Conservation (phyloP, 1,139 yeast species). For the Geotrichum candidum region DNA sequence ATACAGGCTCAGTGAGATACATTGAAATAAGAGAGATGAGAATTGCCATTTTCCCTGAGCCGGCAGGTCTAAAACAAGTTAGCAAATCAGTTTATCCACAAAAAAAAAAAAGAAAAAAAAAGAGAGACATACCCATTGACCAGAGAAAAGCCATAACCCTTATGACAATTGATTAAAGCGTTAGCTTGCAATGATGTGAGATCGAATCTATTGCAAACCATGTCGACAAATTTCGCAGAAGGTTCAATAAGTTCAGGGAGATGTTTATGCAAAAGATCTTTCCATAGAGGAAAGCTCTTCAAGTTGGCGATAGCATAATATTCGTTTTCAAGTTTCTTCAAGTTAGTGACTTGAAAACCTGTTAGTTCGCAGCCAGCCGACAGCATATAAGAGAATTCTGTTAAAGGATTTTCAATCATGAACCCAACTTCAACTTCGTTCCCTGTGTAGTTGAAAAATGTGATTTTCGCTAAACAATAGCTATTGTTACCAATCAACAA, state of each 20-base stretch:
- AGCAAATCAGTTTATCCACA: not conserved
- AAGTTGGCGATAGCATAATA: not conserved
- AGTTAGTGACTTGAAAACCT: not conserved
- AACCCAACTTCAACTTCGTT: not conserved
- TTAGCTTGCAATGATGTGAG: not conserved
- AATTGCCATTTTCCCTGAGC: slow-evolving; percentile 4
- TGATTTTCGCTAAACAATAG: not conserved
- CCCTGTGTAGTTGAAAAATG: not conserved
- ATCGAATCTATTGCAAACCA: not conserved
- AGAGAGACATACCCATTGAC: slow-evolving; percentile 4
- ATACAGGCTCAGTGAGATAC: not conserved
- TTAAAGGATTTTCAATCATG: not conserved
- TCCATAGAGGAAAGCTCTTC: not conserved
- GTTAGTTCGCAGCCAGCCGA: not conserved
- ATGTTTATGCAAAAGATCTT: not conserved
- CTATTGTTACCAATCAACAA: not conserved
- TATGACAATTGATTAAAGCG: not conserved
- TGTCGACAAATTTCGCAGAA: not conserved
- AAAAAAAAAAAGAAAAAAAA: not conserved
- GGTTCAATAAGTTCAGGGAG: not conserved
- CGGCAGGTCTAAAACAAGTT: not conserved
- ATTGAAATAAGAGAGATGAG: not conserved
- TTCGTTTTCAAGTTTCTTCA: not conserved
- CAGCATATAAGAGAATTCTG: not conserved
- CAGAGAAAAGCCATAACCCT: not conserved